Conservation (phyloP, 2,329 filamentous ascomycete genomes). For the Fusarium denticulatum region DNA sequence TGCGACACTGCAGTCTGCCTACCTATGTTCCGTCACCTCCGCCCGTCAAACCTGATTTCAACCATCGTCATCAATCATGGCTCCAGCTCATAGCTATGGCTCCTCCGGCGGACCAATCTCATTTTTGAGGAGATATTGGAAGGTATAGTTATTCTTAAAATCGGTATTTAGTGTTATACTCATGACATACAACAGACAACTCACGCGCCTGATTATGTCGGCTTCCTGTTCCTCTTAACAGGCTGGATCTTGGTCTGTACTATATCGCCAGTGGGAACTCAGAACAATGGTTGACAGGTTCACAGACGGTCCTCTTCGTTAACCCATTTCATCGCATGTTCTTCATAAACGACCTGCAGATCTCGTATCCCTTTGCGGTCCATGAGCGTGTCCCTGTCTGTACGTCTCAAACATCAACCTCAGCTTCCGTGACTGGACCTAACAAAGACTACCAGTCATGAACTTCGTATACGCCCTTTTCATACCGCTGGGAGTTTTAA, state of each 20-base stretch:
- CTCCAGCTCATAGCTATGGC: constrained; percentile 35
- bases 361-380: constrained; percentile 87
- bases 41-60: neutral
- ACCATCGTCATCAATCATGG: constrained; percentile 36
- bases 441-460: constrained; percentile 59
- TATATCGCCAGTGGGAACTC: neutral
- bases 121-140: constrained; percentile 57
- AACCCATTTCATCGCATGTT: constrained; percentile 97
- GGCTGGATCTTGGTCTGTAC: constrained; percentile 70
- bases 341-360: constrained; percentile 82
- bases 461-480: constrained; percentile 83
- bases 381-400: constrained; percentile 84
- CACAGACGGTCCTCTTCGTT: constrained; percentile 54
- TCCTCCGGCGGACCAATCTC: constrained; percentile 37
- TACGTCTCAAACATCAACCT: constrained; percentile 54
- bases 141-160: constrained; percentile 46
- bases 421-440: neutral
- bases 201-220: constrained; percentile 89
- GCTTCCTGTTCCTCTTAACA: constrained; percentile 74
- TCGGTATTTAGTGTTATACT: neutral
- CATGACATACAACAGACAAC: constrained; percentile 65
- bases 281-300: neutral
- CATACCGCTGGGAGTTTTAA: constrained; percentile 73
- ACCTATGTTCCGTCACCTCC: constrained; percentile 23
- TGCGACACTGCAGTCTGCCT: neutral